Conservation (phyloP, 2,329 filamentous ascomycete species). For the Sporothrix pseudoabietina region DNA sequence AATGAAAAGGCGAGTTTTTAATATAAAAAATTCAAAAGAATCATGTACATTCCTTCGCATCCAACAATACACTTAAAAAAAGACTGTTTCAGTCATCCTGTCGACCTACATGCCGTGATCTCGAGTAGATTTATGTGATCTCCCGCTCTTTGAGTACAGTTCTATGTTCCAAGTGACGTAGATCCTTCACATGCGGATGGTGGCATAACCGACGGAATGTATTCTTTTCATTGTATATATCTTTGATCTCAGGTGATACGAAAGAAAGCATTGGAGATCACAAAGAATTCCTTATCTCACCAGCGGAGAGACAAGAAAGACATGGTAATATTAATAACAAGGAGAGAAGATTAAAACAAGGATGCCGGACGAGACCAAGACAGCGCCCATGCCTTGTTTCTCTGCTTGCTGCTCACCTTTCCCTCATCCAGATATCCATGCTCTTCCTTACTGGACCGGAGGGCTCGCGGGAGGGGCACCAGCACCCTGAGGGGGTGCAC, state of each 20-base stretch:
- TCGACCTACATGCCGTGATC: neutral
- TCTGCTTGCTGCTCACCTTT: neutral
- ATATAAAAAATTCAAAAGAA: neutral
- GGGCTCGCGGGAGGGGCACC: neutral
- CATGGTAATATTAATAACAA: neutral
- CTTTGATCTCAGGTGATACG: too few relatives aligned
- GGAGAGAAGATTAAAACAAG: constrained; percentile 6
- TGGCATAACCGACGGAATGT: neutral
- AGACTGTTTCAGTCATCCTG: neutral
- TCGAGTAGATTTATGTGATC: neutral
- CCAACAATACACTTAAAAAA: too few relatives aligned
- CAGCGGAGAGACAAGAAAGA: neutral
- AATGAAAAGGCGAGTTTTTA: neutral
- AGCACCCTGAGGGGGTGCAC: neutral
- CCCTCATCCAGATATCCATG: neutral
- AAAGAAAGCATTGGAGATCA: neutral
- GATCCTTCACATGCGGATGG: neutral
- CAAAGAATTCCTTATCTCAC: neutral
- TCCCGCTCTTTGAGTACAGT: neutral
- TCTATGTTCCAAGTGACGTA: neutral
- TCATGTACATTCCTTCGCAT: neutral
- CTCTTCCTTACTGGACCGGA: neutral
- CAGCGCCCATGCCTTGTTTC: neutral
- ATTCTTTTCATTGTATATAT: too few relatives aligned
- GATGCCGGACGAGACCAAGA: neutral